Percentiles rank a stretch among this genome's conserved stretches.
These are phyloP conservation scores for Curvularia sp. DNA, from an alignment of 2,329 filamentous ascomycete genomes.

Conservation along the genomic window DNA sequence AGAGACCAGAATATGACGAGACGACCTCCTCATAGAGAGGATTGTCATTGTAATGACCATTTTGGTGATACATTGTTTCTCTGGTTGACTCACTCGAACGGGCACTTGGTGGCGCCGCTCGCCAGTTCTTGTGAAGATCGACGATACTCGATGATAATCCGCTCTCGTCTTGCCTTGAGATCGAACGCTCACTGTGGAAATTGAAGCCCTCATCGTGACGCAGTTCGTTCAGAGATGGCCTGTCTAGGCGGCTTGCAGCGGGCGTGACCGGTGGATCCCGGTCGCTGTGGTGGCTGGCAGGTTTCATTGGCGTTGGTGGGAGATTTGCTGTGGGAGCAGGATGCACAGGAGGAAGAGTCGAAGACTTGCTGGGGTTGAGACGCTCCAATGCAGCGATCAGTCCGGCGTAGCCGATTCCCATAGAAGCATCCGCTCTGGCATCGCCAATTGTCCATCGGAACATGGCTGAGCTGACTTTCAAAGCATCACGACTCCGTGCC, in stretches of 20 bases:
- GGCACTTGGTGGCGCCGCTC: conserved; percentile 35
- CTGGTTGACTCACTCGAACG: conserved; percentile 38
- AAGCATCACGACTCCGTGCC: conserved; percentile 64
- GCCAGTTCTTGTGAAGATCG: conserved; percentile 40
- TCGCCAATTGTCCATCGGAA: conserved; percentile 70
- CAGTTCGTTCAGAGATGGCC: conserved; percentile 31
- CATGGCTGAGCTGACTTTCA: conserved; percentile 69
- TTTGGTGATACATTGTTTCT: conserved; percentile 37
- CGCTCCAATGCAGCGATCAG: conserved; percentile 69
- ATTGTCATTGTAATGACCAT: conserved; percentile 31
- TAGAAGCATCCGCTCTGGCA: conserved; percentile 64
- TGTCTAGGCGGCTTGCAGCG: conserved; percentile 18
- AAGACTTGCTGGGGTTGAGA: conserved; percentile 47
- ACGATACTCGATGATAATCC: conserved; percentile 26
- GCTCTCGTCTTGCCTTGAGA: conserved; percentile 27
- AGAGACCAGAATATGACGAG: conserved; percentile 30
- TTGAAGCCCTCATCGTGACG: conserved; percentile 21
- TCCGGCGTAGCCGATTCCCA: conserved; percentile 72
- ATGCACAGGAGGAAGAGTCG: conserved; percentile 30
- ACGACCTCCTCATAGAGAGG: conserved; percentile 30
- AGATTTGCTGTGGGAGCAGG: conserved; percentile 44
- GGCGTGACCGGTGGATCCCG: conserved; percentile 16
- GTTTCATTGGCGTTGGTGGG: conserved; percentile 37
- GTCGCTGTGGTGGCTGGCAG: conserved; percentile 14
- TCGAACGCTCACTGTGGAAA: conserved; percentile 22